Conservation (phyloP, 2,329 filamentous ascomycete genomes). For the Gyromitra esculenta region DNA sequence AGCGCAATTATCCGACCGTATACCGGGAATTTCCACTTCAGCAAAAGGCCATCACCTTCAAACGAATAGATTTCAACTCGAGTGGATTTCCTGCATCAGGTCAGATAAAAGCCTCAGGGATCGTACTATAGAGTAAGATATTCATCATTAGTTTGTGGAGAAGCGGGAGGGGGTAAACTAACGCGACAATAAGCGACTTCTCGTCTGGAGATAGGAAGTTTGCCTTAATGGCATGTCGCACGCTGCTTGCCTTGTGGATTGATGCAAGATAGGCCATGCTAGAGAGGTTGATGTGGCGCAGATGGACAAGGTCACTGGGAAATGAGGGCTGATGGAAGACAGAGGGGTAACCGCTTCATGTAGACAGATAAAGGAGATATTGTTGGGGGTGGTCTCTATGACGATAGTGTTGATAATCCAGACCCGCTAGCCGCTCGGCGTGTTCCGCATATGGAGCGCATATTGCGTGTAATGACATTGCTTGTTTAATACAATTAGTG, state of each 20-base stretch:
- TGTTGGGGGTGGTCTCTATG: background rate
- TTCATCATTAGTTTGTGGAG: slow-evolving; percentile 2
- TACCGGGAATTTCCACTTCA: slow-evolving; percentile 63
- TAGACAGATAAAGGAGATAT: too few relatives aligned
- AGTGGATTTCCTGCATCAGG: slow-evolving; percentile 55
- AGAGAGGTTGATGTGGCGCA: background rate
- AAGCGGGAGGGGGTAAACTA: slow-evolving; percentile 61
- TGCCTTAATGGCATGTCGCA: slow-evolving; percentile 85
- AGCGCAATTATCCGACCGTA: slow-evolving; percentile 90
- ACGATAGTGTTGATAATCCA: slow-evolving; percentile 12
- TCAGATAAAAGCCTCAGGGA: slow-evolving; percentile 2
- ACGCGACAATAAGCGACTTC: slow-evolving; percentile 89
- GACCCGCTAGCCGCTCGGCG: background rate
- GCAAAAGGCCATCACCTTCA: slow-evolving; percentile 52
- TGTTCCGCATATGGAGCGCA: background rate
- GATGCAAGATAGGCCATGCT: slow-evolving; percentile 93
- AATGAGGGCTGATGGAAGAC: background rate
- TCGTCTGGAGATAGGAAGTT: slow-evolving; percentile 77
- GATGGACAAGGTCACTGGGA: background rate
- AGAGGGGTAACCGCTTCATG: slow-evolving; percentile 9
- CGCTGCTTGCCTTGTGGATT: slow-evolving; percentile 89
- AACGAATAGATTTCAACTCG: slow-evolving; percentile 57
- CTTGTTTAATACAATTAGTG: too few relatives aligned
- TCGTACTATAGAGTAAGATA: background rate
- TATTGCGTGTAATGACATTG: too few relatives aligned